Evolutionary conservation across 306 rosid genomes (phyloP), one percentile per base, ranked within the genome.

Genomic region (Quillaja saponaria): DNA sequence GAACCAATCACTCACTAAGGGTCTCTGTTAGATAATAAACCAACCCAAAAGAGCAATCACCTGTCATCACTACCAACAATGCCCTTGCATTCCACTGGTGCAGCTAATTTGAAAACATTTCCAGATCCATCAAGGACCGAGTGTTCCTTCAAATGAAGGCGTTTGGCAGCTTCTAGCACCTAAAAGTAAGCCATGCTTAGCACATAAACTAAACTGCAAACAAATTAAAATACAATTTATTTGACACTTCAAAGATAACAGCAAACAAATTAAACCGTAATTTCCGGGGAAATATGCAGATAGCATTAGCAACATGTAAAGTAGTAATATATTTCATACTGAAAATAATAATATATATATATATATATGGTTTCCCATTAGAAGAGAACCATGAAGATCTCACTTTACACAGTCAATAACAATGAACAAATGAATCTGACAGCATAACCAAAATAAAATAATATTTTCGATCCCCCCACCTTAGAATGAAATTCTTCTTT

Each of bases 11-110:
- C 34, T 14, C 11, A 39, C 44, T 34, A 16, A 11, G 14, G 5
- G n/a, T 40, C 33, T 6, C 14, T 13, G 67, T 21, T 31, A 31
- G 58, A 55, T 41, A 69, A 64, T 34, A 59, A 45, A 45, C 47
- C 8, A 67, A 68, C 50, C 50, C 49, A 14, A 46, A 39, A 66
- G 35, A 55, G 35, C 50, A 58, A 67, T 47, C 81, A 94, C 99
- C 99, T 71, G 86, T 87, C 99, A 77, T 94, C 99, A 58, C 99
- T 90, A 68, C 99, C 99, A 62, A 94, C 90, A 65, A 94, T 94
- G 49, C 99, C 99, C 82, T 94, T 94, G 87, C 97, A 89, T 76
- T 94, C 99, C 67, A 94, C 99, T 0, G 99, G 99, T 31, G 99
- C 99, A 78, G 97, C 97, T 76, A 94, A 85, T 57, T 87, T 89